A percentile compares a stretch with the other conserved stretches of the same genome.
These are phyloP conservation scores for Streptanthus diversifolius DNA, from an alignment of 345 rosid genomes.

Conservation along the genomic window DNA sequence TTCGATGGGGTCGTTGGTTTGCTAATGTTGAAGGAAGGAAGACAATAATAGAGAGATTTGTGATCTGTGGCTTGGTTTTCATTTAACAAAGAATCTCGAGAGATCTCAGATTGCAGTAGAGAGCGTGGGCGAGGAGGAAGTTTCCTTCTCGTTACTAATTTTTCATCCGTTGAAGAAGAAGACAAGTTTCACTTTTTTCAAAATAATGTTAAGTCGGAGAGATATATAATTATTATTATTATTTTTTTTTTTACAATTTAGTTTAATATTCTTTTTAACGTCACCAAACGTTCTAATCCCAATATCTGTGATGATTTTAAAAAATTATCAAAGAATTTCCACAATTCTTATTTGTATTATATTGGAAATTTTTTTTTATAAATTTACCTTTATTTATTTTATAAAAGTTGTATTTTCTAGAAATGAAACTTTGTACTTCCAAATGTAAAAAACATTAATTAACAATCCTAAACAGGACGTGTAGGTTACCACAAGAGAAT, in stretches of 20 bases:
- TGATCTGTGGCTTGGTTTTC: neutral
- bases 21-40: neutral
- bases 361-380: too few relatives aligned
- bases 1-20: neutral
- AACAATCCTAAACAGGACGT: conserved; percentile 4
- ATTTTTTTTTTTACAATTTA: too few relatives aligned
- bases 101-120: conserved; percentile 14
- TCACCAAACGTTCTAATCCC: too few relatives aligned
- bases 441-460: too few relatives aligned
- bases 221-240: too few relatives aligned
- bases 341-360: too few relatives aligned
- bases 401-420: too few relatives aligned
- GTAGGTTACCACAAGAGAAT: conserved; percentile 15
- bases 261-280: too few relatives aligned
- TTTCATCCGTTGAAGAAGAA: conserved; percentile 16
- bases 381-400: too few relatives aligned
- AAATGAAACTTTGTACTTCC: too few relatives aligned
- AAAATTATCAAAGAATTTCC: too few relatives aligned
- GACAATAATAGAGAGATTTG: neutral
- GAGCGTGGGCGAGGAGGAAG: neutral
- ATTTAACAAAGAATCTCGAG: neutral
- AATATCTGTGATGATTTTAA: too few relatives aligned
- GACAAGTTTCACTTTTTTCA: neutral
- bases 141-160: neutral
- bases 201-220: neutral